Base-by-base conservation (phyloP, 306 rosid genomes). In the Nissolia schottii region DNA sequence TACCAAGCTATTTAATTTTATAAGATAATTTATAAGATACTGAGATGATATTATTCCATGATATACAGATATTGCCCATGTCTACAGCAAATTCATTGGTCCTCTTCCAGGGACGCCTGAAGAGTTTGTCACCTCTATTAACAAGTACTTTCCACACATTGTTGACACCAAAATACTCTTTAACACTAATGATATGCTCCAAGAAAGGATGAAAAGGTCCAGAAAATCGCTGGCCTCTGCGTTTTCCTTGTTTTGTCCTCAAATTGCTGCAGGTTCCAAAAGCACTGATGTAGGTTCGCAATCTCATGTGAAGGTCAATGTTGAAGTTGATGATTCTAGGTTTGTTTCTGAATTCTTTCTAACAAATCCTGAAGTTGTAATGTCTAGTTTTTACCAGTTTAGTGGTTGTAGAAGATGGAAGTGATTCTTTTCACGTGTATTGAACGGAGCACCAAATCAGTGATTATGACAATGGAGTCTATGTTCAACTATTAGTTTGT, bases 281-380 rank as follows among this genome's bases (percentile, higher is more conserved):
- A 82, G 82, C 79, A 73, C 50, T 10, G 81, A 56, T 64, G 58
- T 37, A 25, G 73, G 74, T 70, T 82, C 71, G 22, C 68, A 56
- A 31, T 72, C 79, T 38, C 58, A 69, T 69, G 86, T 94, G 70
- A 86, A 84, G 73, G 90, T 94, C 78, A 87, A 91, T 27, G 82
- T 91, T 83, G 89, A 91, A 85, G 96, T 89, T 34, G 90, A 89
- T 79, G 95, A 91, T 77, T 67, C 54, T 41, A 94, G 99, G 99
- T 93, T 78, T 72, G 83, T 53, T 80, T 74, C 51, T 77, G 15
- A 8, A 4, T 51, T 70, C 60, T 46, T 61, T 56, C 31, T 45
- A 22, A 1, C 51, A 34, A 74, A 59, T 54, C 11, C 51, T 67
- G 76, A 60, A 67, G 34, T 16, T 14, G 20, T 37, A 32, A 40